Evolutionary conservation across 2,329 filamentous ascomycete species (phyloP).

Genomic region (Arachnomyces sp.): DNA sequence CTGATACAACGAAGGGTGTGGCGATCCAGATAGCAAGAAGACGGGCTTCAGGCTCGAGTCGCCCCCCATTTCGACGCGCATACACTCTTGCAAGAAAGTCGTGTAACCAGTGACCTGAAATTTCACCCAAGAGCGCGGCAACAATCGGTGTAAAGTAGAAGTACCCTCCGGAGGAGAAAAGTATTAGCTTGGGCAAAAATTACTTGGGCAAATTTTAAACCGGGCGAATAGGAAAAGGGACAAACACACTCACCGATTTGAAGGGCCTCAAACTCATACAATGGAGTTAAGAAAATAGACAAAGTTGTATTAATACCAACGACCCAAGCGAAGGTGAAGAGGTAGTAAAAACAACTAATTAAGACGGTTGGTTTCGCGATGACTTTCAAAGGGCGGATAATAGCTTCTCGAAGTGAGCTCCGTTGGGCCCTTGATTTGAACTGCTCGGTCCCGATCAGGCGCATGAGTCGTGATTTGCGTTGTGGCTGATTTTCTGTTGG

Average conservation of each 20-base stretch:
- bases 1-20: conserved; percentile 42
- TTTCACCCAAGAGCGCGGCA: conserved; percentile 46
- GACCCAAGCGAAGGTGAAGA: conserved; percentile 35
- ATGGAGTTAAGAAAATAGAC: conserved; percentile 42
- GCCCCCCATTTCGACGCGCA: conserved; percentile 40
- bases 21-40: conserved; percentile 42
- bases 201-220: background rate
- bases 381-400: conserved; percentile 29
- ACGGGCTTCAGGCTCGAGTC: conserved; percentile 50
- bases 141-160: conserved; percentile 54
- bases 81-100: conserved; percentile 42
- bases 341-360: conserved; percentile 29
- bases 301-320: conserved; percentile 50
- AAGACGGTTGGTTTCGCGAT: conserved; percentile 33
- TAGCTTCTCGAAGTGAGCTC: conserved; percentile 27
- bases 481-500: conserved; percentile 22
- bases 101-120: conserved; percentile 49
- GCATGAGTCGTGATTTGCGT: conserved; percentile 21
- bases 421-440: conserved; percentile 17
- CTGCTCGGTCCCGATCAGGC: conserved; percentile 30
- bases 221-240: too few species aligned
- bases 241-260: conserved; percentile 37
- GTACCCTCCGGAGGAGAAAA: conserved; percentile 22
- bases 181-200: conserved; percentile 1
- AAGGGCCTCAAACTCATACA: conserved; percentile 44